Evolutionary conservation across 225 moss, liverwort and hornwort genomes (phyloP).

Genomic region (Bryum argenteum): DNA sequence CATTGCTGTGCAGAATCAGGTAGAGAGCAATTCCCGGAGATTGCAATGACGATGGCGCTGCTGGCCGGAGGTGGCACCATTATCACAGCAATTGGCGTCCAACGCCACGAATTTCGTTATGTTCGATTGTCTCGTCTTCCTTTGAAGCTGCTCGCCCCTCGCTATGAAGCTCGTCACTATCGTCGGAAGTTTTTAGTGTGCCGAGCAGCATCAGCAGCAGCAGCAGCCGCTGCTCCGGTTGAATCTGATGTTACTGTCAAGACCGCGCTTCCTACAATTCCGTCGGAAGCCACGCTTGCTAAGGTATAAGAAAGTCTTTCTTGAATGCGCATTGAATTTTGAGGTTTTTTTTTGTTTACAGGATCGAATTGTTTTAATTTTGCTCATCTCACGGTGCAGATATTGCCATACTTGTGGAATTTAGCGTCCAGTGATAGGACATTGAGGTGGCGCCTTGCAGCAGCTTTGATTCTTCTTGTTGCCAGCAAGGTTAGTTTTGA

Average conservation of each 20-base stretch:
- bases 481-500: constrained; percentile 74
- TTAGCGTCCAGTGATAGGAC: constrained; percentile 84
- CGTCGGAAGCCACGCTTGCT: constrained; percentile 57
- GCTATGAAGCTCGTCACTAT: background rate
- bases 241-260: constrained; percentile 32
- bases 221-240: constrained; percentile 27
- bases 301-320: constrained; percentile 26
- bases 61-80: constrained; percentile 33
- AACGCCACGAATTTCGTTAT: background rate
- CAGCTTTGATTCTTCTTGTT: constrained; percentile 75
- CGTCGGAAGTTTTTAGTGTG: constrained; percentile 19
- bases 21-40: background rate
- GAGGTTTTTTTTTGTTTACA: background rate
- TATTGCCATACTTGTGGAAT: constrained; percentile 89
- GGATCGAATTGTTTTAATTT: background rate
- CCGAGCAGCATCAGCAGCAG: constrained; percentile 48
- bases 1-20: background rate
- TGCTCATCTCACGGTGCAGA: constrained; percentile 39
- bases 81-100: constrained; percentile 8
- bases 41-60: constrained; percentile 41
- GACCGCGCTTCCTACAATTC: constrained; percentile 38
- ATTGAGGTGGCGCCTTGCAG: constrained; percentile 89
- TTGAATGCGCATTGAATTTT: constrained; percentile 5
- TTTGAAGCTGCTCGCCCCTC: constrained; percentile 10
- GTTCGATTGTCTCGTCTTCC: constrained; percentile 29